These are phyloP conservation scores for Knufia fluminis DNA, from an alignment of 2,329 filamentous ascomycete species.

Conservation along the genomic window DNA sequence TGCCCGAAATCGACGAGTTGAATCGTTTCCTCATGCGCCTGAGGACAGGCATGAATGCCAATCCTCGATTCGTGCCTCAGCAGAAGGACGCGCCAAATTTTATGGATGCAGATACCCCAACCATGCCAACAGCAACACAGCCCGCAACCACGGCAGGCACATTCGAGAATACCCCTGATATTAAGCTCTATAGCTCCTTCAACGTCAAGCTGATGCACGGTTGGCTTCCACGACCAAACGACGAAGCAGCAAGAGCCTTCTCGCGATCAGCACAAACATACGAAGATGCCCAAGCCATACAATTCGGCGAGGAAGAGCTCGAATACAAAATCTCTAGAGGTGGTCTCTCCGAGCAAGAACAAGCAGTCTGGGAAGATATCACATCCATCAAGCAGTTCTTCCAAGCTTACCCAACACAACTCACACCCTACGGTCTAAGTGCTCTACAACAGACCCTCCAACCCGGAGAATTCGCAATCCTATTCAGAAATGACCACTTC, in stretches of 20 bases:
- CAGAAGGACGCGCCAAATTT: conserved; percentile 37
- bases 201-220: conserved; percentile 82
- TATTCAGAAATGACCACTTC: conserved; percentile 97
- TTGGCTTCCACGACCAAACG: conserved; percentile 63
- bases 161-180: conserved; percentile 80
- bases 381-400: conserved; percentile 76
- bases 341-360: conserved; percentile 62
- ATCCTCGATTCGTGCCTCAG: conserved; percentile 70
- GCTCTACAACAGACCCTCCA: conserved; percentile 61
- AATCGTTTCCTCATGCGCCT: conserved; percentile 80
- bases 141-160: conserved; percentile 47
- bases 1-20: conserved; percentile 81
- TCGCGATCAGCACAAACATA: conserved; percentile 70
- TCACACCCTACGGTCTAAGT: conserved; percentile 72
- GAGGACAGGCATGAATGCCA: conserved; percentile 97
- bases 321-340: conserved; percentile 63
- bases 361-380: conserved; percentile 73
- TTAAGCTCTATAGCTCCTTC: conserved; percentile 86
- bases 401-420: conserved; percentile 67
- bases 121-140: conserved; percentile 3
- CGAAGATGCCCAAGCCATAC: conserved; percentile 81
- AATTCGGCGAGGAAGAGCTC: conserved; percentile 81
- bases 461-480: conserved; percentile 73
- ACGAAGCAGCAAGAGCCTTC: conserved; percentile 59
- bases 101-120: conserved; percentile 25